Percentiles rank a stretch among this genome's conserved stretches.
Conservation (phyloP, 164 flowering plant species). For the Echeveria elegans region DNA sequence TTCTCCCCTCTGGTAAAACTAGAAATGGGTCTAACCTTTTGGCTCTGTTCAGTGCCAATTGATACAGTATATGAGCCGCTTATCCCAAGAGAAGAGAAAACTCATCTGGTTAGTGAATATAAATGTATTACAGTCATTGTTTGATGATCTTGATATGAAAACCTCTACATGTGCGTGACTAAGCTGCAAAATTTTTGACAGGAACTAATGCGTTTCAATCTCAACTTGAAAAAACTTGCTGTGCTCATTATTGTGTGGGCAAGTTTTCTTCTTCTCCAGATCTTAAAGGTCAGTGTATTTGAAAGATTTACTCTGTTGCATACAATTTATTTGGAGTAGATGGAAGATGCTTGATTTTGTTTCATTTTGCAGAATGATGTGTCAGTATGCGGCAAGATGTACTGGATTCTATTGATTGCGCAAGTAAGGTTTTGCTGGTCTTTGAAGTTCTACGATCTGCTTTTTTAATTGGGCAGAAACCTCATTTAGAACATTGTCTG, state of each 20-base stretch:
- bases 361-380: conserved; percentile 39
- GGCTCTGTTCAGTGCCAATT: conserved; percentile 47
- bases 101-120: conserved; percentile 35
- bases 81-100: conserved; percentile 46
- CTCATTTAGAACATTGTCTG: neutral
- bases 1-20: neutral
- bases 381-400: conserved; percentile 44
- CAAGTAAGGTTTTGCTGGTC: conserved; percentile 28
- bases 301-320: too few relatives aligned
- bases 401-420: conserved; percentile 44
- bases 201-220: conserved; percentile 58
- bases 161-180: neutral
- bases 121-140: neutral
- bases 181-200: conserved; percentile 17
- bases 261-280: conserved; percentile 57
- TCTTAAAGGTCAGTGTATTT: conserved; percentile 60
- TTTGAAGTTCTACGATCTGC: neutral
- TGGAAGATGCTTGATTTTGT: neutral
- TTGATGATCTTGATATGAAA: neutral
- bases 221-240: conserved; percentile 46
- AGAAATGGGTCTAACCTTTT: neutral
- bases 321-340: too few relatives aligned
- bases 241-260: conserved; percentile 57
- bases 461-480: neutral
- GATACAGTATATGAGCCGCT: conserved; percentile 63